Percentiles rank a stretch among this genome's conserved stretches.
These are phyloP conservation scores for Candida golubevii DNA, from an alignment of 805 yeast species.

Conservation along the genomic window DNA sequence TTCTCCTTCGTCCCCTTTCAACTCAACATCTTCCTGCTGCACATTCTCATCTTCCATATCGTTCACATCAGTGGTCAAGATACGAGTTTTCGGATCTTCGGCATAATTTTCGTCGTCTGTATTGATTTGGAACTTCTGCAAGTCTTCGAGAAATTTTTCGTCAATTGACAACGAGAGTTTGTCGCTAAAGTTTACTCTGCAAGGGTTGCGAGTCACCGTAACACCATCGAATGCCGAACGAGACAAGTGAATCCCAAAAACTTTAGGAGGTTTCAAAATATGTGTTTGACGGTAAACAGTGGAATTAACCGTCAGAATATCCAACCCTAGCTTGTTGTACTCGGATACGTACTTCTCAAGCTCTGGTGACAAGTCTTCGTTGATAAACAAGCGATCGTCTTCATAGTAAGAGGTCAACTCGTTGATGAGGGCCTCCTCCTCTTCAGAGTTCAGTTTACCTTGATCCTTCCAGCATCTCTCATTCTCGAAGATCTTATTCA, in stretches of 20 bases:
- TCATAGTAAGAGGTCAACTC: slow-evolving; percentile 33
- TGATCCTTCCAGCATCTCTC: slow-evolving; percentile 24
- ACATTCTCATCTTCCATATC: slow-evolving; percentile 30
- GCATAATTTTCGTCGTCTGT: slow-evolving; percentile 15
- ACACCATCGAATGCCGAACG: slow-evolving; percentile 73
- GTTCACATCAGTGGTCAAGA: slow-evolving; percentile 23
- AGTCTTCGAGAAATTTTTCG: slow-evolving; percentile 32
- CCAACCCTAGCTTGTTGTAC: slow-evolving; percentile 43
- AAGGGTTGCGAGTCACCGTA: slow-evolving; percentile 66
- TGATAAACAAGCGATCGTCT: slow-evolving; percentile 44
- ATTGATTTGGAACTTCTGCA: slow-evolving; percentile 31
- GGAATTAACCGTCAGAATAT: slow-evolving; percentile 48
- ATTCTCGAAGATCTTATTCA: slow-evolving; percentile 26
- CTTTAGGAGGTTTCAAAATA: slow-evolving; percentile 62
- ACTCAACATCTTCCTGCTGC: slow-evolving; percentile 38
- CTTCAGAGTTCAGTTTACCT: slow-evolving; percentile 21
- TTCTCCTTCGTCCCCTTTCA: slow-evolving; percentile 28
- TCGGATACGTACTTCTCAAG: slow-evolving; percentile 44
- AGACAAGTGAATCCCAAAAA: slow-evolving; percentile 78
- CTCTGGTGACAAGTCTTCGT: slow-evolving; percentile 58
- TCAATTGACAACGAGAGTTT: slow-evolving; percentile 46
- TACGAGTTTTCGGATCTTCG: slow-evolving; percentile 13
- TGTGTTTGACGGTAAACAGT: slow-evolving; percentile 63
- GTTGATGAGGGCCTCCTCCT: slow-evolving; percentile 24
- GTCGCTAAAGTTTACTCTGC: slow-evolving; percentile 66